Percentiles rank a stretch among this genome's conserved stretches.
Conservation (phyloP, 139 green algal species). For the Chlamydomonas schloesseri region DNA sequence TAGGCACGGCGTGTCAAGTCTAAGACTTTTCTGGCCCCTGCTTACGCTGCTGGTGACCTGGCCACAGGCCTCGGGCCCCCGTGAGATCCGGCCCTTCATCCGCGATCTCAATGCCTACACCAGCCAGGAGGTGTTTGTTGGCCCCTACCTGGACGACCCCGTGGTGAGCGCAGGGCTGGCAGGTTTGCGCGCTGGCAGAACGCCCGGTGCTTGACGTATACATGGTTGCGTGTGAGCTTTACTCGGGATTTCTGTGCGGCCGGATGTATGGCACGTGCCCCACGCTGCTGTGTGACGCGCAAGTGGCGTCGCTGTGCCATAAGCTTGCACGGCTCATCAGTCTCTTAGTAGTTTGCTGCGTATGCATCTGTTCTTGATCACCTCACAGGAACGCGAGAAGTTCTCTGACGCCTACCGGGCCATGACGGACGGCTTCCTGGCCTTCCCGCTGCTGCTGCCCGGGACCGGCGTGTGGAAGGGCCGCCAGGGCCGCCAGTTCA, state of each 20-base stretch:
- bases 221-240: no score
- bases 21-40: no score
- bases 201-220: no score
- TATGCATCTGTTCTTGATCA: no score
- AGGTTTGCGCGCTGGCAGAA: no score
- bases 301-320: no score
- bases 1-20: no score
- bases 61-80: slow-evolving; percentile 3
- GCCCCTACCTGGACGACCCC: slow-evolving; percentile 85
- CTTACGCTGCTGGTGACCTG: no score
- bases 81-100: slow-evolving; percentile 59
- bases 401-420: slow-evolving; percentile 78
- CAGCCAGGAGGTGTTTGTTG: slow-evolving; percentile 87
- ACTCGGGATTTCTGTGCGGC: no score
- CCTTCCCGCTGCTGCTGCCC: slow-evolving; percentile 85
- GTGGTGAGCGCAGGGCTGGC: background rate
- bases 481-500: slow-evolving; percentile 64
- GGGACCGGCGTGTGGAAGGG: slow-evolving; percentile 89
- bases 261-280: background rate
- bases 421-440: slow-evolving; percentile 87
- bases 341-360: no score
- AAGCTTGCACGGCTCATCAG: no score
- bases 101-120: slow-evolving; percentile 84
- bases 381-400: slow-evolving; percentile 47
- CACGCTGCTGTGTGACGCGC: no score